A percentile compares a stretch with the other conserved stretches of the same genome.
phyloP scores from a whole-genome alignment of 1,284 basidiomycete species.

The Papiliotrema nemorosa region DNA sequence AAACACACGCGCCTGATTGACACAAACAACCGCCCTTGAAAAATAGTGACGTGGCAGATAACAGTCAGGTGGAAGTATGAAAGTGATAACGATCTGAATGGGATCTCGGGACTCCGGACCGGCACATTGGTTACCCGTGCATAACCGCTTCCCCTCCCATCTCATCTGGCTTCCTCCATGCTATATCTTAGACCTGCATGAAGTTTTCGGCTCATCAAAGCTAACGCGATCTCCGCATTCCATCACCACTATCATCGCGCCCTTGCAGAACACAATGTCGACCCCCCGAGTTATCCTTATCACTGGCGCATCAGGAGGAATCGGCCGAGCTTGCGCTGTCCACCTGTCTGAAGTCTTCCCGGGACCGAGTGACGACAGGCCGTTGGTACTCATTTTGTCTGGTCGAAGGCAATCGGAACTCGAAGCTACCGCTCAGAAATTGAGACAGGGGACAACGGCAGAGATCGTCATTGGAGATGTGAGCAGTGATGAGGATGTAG shows the following conservation, averaged over 20 bases:
- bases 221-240: background rate
- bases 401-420: constrained; percentile 57
- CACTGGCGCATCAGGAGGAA: constrained; percentile 45
- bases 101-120: background rate
- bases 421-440: constrained; percentile 56
- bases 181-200: background rate
- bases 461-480: constrained; percentile 61
- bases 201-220: background rate
- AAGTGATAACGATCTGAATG: background rate
- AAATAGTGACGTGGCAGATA: background rate
- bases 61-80: background rate
- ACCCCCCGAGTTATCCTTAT: constrained; percentile 26
- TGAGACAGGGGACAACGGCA: constrained; percentile 33
- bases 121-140: too few species aligned
- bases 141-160: too few species aligned
- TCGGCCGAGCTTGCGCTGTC: constrained; percentile 54
- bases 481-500: constrained; percentile 59
- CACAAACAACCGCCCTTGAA: background rate
- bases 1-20: background rate
- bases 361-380: constrained; percentile 49
- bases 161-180: too few species aligned
- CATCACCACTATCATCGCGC: background rate
- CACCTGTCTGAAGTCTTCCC: constrained; percentile 54
- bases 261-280: constrained; percentile 5
- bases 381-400: constrained; percentile 61